Percentiles rank a stretch among this genome's conserved stretches.
phyloP scores from a whole-genome alignment of 2,329 filamentous ascomycete genomes.

The Corynespora cassiicola region DNA sequence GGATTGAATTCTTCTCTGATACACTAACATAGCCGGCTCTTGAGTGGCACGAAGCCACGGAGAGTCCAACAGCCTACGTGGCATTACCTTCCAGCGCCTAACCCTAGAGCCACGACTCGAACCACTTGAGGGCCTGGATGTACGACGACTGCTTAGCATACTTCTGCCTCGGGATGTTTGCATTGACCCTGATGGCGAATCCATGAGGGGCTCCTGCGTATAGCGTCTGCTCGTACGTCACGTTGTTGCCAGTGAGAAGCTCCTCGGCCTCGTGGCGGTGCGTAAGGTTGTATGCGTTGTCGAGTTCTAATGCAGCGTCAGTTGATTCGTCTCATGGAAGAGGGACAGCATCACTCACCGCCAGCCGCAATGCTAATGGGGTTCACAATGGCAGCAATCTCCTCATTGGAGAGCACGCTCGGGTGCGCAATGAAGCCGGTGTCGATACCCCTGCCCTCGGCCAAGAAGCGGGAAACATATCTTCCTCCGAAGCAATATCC shows the following conservation, averaged over 20 bases:
- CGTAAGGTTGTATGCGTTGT: slow-evolving; percentile 18
- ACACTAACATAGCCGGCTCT: too few species aligned
- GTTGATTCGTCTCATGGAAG: slow-evolving; percentile 18
- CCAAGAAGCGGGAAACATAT: slow-evolving; percentile 72
- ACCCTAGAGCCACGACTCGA: slow-evolving; percentile 36
- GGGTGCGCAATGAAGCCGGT: slow-evolving; percentile 76
- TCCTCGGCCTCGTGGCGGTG: slow-evolving; percentile 24
- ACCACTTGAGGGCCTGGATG: slow-evolving; percentile 41
- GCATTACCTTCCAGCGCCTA: background rate
- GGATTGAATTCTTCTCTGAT: too few species aligned
- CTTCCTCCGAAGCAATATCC: slow-evolving; percentile 80
- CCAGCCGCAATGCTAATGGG: slow-evolving; percentile 71
- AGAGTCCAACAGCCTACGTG: background rate
- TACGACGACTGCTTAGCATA: slow-evolving; percentile 43
- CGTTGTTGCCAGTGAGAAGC: slow-evolving; percentile 31
- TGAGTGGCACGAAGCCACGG: too few species aligned
- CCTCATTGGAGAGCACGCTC: slow-evolving; percentile 69
- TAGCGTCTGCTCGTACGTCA: slow-evolving; percentile 38
- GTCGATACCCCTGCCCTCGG: slow-evolving; percentile 59
- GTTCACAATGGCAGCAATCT: slow-evolving; percentile 69
- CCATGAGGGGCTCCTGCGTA: slow-evolving; percentile 42
- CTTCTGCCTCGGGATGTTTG: slow-evolving; percentile 31
- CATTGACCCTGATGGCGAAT: slow-evolving; percentile 39
- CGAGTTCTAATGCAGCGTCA: slow-evolving; percentile 19
- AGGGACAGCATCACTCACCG: slow-evolving; percentile 42